Evolutionary conservation across 2,329 filamentous ascomycete genomes (phyloP).

Genomic region (Diaporthe helianthi): DNA sequence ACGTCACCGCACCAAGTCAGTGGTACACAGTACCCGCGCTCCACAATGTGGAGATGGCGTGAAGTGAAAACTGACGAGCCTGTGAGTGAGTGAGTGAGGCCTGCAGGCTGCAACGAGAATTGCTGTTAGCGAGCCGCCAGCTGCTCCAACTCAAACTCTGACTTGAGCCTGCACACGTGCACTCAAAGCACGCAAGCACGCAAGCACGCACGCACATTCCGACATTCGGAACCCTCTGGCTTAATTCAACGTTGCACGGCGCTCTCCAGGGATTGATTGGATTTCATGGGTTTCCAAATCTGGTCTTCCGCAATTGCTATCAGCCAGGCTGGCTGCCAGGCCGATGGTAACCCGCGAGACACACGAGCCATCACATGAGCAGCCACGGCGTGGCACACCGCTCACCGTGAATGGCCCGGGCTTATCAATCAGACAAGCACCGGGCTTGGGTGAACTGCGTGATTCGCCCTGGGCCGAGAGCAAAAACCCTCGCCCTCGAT

Average conservation of each 20-base stretch:
- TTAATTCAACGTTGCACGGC: background rate
- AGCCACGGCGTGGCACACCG: constrained; percentile 24
- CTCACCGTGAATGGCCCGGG: constrained; percentile 22
- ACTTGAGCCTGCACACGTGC: constrained; percentile 4
- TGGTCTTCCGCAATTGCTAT: constrained; percentile 17
- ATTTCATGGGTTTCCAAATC: constrained; percentile 4
- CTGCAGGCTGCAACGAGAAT: background rate
- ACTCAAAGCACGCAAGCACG: background rate
- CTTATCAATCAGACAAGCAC: constrained; percentile 20
- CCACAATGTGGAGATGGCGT: background rate
- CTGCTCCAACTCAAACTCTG: background rate
- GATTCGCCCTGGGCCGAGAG: constrained; percentile 17
- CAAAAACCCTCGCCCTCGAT: background rate
- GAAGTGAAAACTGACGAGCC: constrained; percentile 17
- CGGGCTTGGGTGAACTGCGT: background rate
- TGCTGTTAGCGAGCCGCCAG: background rate
- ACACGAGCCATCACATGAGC: constrained; percentile 20
- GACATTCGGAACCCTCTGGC: background rate
- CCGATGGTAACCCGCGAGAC: constrained; percentile 24
- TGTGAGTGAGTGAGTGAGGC: background rate
- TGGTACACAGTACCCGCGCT: constrained; percentile 13
- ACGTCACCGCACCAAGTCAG: constrained; percentile 21
- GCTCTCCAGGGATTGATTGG: too few species aligned
- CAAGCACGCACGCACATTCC: background rate
- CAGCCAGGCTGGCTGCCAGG: constrained; percentile 9